Conservation (phyloP, 257 asterid genomes). For the Solanum bukasovii region DNA sequence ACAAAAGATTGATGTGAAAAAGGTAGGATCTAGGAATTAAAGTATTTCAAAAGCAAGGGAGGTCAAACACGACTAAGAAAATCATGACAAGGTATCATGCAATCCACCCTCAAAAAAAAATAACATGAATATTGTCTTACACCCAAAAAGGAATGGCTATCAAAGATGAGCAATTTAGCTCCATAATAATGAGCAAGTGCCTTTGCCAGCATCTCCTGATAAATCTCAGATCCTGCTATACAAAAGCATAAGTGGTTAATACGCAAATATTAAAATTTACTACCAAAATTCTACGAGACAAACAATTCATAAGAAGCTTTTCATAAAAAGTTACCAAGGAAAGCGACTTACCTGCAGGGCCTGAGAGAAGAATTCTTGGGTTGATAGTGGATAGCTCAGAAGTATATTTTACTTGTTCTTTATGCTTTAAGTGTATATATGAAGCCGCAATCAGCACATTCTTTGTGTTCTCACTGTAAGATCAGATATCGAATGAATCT, state of each 20-base stretch:
- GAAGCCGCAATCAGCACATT: conserved; percentile 77
- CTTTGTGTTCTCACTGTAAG: conserved; percentile 80
- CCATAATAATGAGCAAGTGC: conserved; percentile 82
- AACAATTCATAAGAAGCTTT: background rate
- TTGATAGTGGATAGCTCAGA: conserved; percentile 74
- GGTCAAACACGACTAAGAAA: background rate
- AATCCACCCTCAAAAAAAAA: background rate
- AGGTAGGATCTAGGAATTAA: background rate
- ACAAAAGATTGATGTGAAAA: background rate
- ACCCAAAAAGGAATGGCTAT: conserved; percentile 53
- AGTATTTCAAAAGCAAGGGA: background rate
- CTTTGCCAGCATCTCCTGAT: conserved; percentile 90
- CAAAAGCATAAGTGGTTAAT: background rate
- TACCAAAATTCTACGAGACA: background rate
- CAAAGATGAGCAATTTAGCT: conserved; percentile 78
- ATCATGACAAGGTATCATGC: background rate
- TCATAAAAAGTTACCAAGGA: background rate
- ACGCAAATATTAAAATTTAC: background rate
- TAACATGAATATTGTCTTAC: conserved; percentile 31
- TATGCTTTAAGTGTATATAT: conserved; percentile 68
- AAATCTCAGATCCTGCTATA: conserved; percentile 67
- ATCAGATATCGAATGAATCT: conserved; percentile 6
- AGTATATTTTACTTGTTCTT: conserved; percentile 52
- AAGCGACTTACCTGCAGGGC: conserved; percentile 69
- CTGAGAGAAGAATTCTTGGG: conserved; percentile 82